Evolutionary conservation across 2,329 filamentous ascomycete genomes (phyloP).

Genomic region (Cercospora sp.): DNA sequence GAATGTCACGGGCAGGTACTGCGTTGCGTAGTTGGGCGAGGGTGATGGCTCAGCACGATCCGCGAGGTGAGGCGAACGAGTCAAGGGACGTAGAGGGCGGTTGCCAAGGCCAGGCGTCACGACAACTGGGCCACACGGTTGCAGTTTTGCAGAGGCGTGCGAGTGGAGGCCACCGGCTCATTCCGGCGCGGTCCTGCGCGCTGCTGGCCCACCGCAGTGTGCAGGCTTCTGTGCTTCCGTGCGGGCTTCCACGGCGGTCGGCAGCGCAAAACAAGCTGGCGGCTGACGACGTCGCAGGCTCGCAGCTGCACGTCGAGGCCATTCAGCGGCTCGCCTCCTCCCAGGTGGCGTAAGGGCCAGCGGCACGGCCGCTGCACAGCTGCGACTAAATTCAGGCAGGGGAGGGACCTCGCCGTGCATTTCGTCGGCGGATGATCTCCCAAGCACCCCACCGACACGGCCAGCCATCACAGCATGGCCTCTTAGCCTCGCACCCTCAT

Average conservation of each 20-base stretch:
- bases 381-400: neutral
- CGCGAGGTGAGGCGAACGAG: neutral
- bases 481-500: neutral
- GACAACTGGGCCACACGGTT: too few species aligned
- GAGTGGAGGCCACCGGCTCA: neutral
- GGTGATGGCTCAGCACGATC: neutral
- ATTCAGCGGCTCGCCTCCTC: neutral
- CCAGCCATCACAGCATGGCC: too few species aligned
- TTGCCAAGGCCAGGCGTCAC: neutral
- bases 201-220: too few species aligned
- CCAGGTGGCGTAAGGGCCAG: neutral
- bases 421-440: conserved; percentile 8
- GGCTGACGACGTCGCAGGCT: conserved; percentile 3
- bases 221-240: too few species aligned
- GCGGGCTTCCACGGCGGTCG: too few species aligned
- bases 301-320: conserved; percentile 12
- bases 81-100: neutral
- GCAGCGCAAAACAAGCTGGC: neutral
- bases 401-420: neutral
- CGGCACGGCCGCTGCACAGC: neutral
- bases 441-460: neutral
- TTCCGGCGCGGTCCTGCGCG: neutral
- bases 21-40: neutral
- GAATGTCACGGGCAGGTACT: conserved; percentile 9
- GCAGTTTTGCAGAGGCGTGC: neutral